Evolutionary conservation across 1,284 basidiomycete genomes (phyloP), one percentile per base, ranked within the genome.

Genomic region (Mycosarcoma maydis): DNA sequence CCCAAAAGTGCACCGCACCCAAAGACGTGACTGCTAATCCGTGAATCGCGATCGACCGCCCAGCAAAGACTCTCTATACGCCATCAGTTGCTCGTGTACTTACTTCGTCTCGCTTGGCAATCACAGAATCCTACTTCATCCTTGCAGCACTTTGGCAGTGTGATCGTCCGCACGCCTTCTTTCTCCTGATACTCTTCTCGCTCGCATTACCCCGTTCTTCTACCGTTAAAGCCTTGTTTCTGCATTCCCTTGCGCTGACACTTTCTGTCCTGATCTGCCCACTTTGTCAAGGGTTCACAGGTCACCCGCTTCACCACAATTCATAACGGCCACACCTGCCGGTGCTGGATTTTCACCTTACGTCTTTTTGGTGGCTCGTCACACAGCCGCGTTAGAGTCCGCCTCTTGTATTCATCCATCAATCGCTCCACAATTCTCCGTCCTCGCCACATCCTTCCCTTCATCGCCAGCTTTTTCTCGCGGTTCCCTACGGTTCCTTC

Each of bases 71-170:
- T n/a, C 8, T 10, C 38, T 58, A 53, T 50, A 50, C 61, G 38
- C 55, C 37, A 65, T 58, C 61, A 58, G n/a, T 30, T 4, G 26
- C 7, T 20, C 27, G 20, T 17, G 32, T 53, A 58, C 61, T 58
- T 11, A 54, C 61, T 65, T 37, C 61, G 61, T 65, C 61, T 54
- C 50, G 16, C 20, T 45, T 49, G 39, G 30, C 27, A 30, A 16
- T 49, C 41, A 16, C 20, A 40, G 14, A 32, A 40, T 29, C 38
- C 45, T 19, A 39, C 49, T 29, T 26, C 14, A n/a, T 36, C 36
- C 26, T 16, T 20, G 17, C 39, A 26, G 61, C 54, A 54, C 46
- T 27, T 42, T 17, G n/a, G 22, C 50, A 42, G 55, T 65, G 50
- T 65, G 8, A 8, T 2, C 22, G 14, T 19, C 27, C 22, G 22